phyloP scores from a whole-genome alignment of 345 rosid genomes.

The Linum lewisii region DNA sequence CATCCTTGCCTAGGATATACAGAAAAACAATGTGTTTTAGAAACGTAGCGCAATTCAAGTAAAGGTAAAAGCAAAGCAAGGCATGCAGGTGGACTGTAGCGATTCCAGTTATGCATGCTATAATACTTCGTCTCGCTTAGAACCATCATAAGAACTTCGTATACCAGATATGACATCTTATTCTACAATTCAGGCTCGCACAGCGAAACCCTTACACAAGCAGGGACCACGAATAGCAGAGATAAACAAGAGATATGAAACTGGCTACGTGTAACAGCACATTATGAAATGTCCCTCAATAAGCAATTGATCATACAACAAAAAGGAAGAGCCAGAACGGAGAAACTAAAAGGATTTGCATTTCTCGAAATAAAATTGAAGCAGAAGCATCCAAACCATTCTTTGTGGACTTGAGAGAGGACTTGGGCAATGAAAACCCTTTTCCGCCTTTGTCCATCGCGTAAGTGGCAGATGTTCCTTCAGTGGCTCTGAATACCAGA shows the following conservation, averaged over 20 bases:
- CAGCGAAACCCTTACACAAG: too few relatives aligned
- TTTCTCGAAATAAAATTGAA: neutral
- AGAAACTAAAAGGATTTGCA: neutral
- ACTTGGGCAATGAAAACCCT: constrained; percentile 43
- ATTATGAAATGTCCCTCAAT: constrained; percentile 1
- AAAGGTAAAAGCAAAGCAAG: neutral
- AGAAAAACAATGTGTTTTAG: neutral
- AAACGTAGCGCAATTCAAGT: neutral
- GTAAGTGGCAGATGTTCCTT: too few relatives aligned
- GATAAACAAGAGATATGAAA: too few relatives aligned
- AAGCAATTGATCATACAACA: neutral
- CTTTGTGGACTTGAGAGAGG: constrained; percentile 39
- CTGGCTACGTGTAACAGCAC: neutral
- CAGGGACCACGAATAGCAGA: too few relatives aligned
- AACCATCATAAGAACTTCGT: too few relatives aligned
- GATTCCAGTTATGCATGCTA: too few relatives aligned
- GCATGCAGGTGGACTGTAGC: too few relatives aligned
- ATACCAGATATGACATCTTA: too few relatives aligned
- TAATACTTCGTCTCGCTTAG: too few relatives aligned
- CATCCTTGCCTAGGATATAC: constrained; percentile 38
- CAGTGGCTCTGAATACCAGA: too few relatives aligned
- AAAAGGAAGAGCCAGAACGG: constrained; percentile 1
- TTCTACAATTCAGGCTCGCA: too few relatives aligned
- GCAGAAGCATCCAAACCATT: constrained; percentile 15
- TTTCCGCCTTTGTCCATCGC: constrained; percentile 66